Evolutionary conservation across 2,329 filamentous ascomycete genomes (phyloP).

Genomic region (Karstenula rhodostoma): DNA sequence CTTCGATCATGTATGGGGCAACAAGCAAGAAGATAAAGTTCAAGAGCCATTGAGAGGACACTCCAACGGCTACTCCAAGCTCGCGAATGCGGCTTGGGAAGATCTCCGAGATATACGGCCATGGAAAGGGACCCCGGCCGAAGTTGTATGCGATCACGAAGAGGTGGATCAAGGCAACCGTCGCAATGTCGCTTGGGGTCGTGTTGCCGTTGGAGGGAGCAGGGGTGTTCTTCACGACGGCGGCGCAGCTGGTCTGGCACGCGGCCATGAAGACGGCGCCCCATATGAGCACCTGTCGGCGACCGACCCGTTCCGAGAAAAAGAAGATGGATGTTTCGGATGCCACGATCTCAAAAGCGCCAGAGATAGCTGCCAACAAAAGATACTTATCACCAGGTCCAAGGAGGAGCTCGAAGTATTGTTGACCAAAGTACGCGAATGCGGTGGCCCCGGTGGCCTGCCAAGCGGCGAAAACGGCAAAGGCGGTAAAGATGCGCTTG

Average conservation of each 20-base stretch:
- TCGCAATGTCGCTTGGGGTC: slow-evolving; percentile 56
- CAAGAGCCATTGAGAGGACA: slow-evolving; percentile 60
- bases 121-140: slow-evolving; percentile 62
- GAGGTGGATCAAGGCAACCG: slow-evolving; percentile 63
- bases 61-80: slow-evolving; percentile 59
- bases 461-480: slow-evolving; percentile 60
- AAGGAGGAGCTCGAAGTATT: slow-evolving; percentile 62
- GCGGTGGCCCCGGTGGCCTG: slow-evolving; percentile 63
- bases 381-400: slow-evolving; percentile 54
- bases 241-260: slow-evolving; percentile 44
- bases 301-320: slow-evolving; percentile 60
- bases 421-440: slow-evolving; percentile 63
- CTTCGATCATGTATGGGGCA: slow-evolving; percentile 60
- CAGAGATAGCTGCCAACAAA: slow-evolving; percentile 62
- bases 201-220: slow-evolving; percentile 41
- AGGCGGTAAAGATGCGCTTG: slow-evolving; percentile 40
- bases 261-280: slow-evolving; percentile 46
- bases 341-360: slow-evolving; percentile 63
- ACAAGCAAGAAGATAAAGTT: slow-evolving; percentile 61
- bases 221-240: slow-evolving; percentile 54
- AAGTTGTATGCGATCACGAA: slow-evolving; percentile 63
- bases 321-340: slow-evolving; percentile 60
- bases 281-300: slow-evolving; percentile 44
- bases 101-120: slow-evolving; percentile 61
- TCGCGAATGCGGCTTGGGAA: slow-evolving; percentile 62